Base-by-base conservation (phyloP, 2,329 filamentous ascomycete genomes). In the Ascochyta koolunga region DNA sequence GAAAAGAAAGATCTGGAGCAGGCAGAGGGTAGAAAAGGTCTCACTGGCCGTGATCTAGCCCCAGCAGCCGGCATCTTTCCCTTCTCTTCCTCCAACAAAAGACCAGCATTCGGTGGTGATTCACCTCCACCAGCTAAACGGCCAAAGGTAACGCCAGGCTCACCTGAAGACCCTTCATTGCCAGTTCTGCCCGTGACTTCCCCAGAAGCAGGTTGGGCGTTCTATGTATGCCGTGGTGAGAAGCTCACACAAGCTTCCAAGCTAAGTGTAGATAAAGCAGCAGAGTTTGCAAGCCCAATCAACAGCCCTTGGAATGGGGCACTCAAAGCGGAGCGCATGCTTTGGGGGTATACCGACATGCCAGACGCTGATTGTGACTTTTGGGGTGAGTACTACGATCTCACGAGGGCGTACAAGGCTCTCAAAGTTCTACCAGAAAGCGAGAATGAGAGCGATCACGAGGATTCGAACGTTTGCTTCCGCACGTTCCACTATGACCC, bases 301-400 rank as follows among this genome's bases (percentile, higher is more conserved):
- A 22, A 16, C 3, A 32, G 31, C 4, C 35, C 37, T 2, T 60
- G 50, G 50, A 37, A 49, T 13, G 54, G 56, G 8, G 18, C 44
- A 5, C 40, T 58, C 16, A 25, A 53, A 11, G 18, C 6, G 13
- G 53, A 59, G 25, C 48, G 56, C n/a, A 50, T 24, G 7, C 37
- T 37, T 18, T 60, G 53, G 54, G 59, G 54, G 3, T 60, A 55
- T 15, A 24, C 19, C n/a, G 56, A 59, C 6, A 21, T 36, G 15
- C 8, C 9, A 10, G 29, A 50, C 5, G 11, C 38, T 1, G 40
- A 40, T 15, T 60, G 58, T n/a, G 38, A 56, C 29, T 53, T 60
- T 7, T 37, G 48, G 4, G 38, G 47, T 21, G 19, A 35, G 1
- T 45, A 36, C 19, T 38, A 56, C 16, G 27, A 54, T 2, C 44